These are phyloP conservation scores for Gyrodon lividus DNA, from an alignment of 768 basidiomycete species.

Conservation along the genomic window DNA sequence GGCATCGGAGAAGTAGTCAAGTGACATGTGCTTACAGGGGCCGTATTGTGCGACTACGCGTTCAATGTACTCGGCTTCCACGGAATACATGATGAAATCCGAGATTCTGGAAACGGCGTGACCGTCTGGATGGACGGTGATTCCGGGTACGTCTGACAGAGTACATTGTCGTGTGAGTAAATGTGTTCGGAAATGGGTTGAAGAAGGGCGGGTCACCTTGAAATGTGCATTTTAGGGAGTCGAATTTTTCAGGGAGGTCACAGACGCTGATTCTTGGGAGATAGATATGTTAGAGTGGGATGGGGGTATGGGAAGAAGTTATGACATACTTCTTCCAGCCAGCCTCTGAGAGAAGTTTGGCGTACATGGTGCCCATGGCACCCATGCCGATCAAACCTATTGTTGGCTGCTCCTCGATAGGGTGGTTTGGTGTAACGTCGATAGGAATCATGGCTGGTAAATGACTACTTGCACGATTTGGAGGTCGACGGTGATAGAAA, in stretches of 20 bases:
- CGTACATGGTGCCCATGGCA: slow-evolving; percentile 96
- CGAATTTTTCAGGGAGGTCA: slow-evolving; percentile 75
- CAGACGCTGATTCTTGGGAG: slow-evolving; percentile 80
- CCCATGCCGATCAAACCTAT: slow-evolving; percentile 98
- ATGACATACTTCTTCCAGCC: slow-evolving; percentile 76
- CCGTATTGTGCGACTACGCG: slow-evolving; percentile 85
- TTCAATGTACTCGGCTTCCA: slow-evolving; percentile 87
- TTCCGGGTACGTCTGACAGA: slow-evolving; percentile 49
- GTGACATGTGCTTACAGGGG: slow-evolving; percentile 61
- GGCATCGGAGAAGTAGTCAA: not conserved
- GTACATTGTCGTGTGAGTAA: slow-evolving; percentile 13
- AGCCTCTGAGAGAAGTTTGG: slow-evolving; percentile 66
- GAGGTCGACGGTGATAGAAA: not conserved
- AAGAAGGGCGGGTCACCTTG: slow-evolving; percentile 41
- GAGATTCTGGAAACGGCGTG: slow-evolving; percentile 85
- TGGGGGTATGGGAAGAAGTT: not conserved
- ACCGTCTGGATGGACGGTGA: slow-evolving; percentile 74
- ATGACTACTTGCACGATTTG: not conserved
- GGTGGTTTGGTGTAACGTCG: slow-evolving; percentile 33
- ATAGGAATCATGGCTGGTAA: slow-evolving; percentile 17
- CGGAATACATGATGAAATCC: slow-evolving; percentile 93
- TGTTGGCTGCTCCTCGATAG: slow-evolving; percentile 57
- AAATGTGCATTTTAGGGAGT: slow-evolving; percentile 58
- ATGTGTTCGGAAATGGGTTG: not conserved
- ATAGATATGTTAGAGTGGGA: not conserved